Percentiles rank a stretch among this genome's conserved stretches.
phyloP scores from a whole-genome alignment of 2,329 filamentous ascomycete genomes.

The Teratosphaeria gauchensis region DNA sequence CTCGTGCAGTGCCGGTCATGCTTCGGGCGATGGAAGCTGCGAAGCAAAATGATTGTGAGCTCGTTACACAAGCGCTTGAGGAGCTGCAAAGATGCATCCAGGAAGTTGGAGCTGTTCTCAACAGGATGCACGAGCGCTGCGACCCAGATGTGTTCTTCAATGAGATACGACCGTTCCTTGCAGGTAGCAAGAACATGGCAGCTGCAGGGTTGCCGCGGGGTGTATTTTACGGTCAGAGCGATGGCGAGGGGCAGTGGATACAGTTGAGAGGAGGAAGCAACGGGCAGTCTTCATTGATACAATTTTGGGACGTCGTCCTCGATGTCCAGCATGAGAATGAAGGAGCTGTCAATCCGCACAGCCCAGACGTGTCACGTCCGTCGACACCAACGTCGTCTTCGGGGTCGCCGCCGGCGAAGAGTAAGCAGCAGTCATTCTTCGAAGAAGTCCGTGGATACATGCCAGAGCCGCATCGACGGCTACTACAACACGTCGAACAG shows the following conservation, averaged over 20 bases:
- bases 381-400: background rate
- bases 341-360: slow-evolving; percentile 3
- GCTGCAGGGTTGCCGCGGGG: slow-evolving; percentile 84
- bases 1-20: slow-evolving; percentile 79
- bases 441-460: slow-evolving; percentile 47
- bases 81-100: slow-evolving; percentile 79
- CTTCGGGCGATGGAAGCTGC: slow-evolving; percentile 75
- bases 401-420: background rate
- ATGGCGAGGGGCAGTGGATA: slow-evolving; percentile 29
- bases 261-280: slow-evolving; percentile 47
- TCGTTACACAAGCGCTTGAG: slow-evolving; percentile 65
- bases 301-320: slow-evolving; percentile 45
- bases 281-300: slow-evolving; percentile 45
- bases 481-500: slow-evolving; percentile 37
- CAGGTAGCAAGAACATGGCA: slow-evolving; percentile 94
- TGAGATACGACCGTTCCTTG: slow-evolving; percentile 88
- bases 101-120: slow-evolving; percentile 66
- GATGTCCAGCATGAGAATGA: slow-evolving; percentile 36
- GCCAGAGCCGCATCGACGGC: slow-evolving; percentile 43
- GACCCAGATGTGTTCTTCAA: slow-evolving; percentile 93
- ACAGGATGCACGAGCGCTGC: slow-evolving; percentile 89
- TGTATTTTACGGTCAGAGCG: slow-evolving; percentile 71
- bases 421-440: background rate
- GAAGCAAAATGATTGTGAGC: slow-evolving; percentile 56
- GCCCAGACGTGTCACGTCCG: background rate